phyloP scores from a whole-genome alignment of 2,329 filamentous ascomycete species.

The Knufia fluminis region DNA sequence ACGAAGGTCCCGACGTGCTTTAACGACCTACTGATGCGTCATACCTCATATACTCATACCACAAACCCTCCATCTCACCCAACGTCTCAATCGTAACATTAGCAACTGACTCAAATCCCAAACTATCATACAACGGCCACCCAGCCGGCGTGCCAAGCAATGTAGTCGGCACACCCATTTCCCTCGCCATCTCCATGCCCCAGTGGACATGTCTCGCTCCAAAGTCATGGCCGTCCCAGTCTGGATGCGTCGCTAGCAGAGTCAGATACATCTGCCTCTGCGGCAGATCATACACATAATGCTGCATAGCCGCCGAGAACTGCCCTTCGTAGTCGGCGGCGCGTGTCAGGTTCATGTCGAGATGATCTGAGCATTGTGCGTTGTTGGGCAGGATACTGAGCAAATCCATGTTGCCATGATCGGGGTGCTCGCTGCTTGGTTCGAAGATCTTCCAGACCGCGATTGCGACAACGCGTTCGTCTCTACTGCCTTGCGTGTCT shows the following conservation, averaged over 20 bases:
- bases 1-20: no score
- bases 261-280: constrained; percentile 9
- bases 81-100: constrained; percentile 7
- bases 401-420: no score
- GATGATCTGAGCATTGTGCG: constrained; percentile 4
- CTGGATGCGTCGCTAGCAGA: constrained; percentile 11
- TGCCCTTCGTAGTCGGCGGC: not conserved
- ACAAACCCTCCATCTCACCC: constrained; percentile 1
- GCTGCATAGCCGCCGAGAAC: not conserved
- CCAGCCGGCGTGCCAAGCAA: constrained; percentile 8
- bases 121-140: constrained; percentile 1
- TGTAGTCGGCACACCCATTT: not conserved
- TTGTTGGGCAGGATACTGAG: not conserved
- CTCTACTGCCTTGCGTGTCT: not conserved
- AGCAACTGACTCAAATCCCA: constrained; percentile 1
- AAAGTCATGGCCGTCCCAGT: constrained; percentile 11
- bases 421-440: not conserved
- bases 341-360: constrained; percentile 11
- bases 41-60: constrained; percentile 10
- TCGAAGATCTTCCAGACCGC: not conserved
- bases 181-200: constrained; percentile 8
- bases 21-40: no score
- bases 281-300: constrained; percentile 5
- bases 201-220: constrained; percentile 7
- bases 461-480: constrained; percentile 3